A percentile compares a stretch with the other conserved stretches of the same genome.
Evolutionary conservation across 495 filamentous ascomycete species (phyloP).

Genomic region (Pyrenopolyporus hunteri): DNA sequence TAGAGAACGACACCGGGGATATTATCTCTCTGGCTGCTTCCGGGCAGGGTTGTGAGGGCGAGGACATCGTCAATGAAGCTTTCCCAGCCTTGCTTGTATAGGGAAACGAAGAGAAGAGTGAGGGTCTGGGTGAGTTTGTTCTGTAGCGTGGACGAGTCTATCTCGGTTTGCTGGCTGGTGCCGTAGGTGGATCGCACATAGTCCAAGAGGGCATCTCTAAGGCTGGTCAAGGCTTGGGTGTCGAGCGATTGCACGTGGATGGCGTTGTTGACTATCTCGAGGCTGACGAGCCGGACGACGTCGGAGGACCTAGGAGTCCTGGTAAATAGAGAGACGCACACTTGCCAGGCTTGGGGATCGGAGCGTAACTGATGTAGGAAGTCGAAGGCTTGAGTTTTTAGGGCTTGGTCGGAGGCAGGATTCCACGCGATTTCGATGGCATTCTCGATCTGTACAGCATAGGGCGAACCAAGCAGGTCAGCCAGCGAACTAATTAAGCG

Average conservation of each 20-base stretch:
- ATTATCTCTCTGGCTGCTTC: constrained; percentile 66
- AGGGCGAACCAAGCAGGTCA: neutral
- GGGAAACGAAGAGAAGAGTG: constrained; percentile 83
- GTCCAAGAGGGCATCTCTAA: constrained; percentile 76
- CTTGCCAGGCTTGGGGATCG: constrained; percentile 82
- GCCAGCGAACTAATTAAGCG: neutral
- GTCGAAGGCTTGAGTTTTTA: constrained; percentile 86
- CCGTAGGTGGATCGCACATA: constrained; percentile 79
- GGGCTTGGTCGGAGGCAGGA: constrained; percentile 70
- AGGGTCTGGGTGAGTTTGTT: constrained; percentile 97
- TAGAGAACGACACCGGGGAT: constrained; percentile 80
- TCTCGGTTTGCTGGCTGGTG: constrained; percentile 54
- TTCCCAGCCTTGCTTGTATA: constrained; percentile 86
- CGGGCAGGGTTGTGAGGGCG: constrained; percentile 65
- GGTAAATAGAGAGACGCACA: constrained; percentile 83
- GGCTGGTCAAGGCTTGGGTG: constrained; percentile 65
- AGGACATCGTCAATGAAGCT: constrained; percentile 88
- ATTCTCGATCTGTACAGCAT: constrained; percentile 72
- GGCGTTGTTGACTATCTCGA: constrained; percentile 92
- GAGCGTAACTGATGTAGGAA: constrained; percentile 81
- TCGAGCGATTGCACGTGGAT: constrained; percentile 76
- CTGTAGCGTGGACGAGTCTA: constrained; percentile 78
- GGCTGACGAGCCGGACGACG: constrained; percentile 81
- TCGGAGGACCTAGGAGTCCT: constrained; percentile 80
- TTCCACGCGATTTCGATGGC: constrained; percentile 91